Conservation (phyloP, 305 asterid species). For the Ajuga reptans region DNA sequence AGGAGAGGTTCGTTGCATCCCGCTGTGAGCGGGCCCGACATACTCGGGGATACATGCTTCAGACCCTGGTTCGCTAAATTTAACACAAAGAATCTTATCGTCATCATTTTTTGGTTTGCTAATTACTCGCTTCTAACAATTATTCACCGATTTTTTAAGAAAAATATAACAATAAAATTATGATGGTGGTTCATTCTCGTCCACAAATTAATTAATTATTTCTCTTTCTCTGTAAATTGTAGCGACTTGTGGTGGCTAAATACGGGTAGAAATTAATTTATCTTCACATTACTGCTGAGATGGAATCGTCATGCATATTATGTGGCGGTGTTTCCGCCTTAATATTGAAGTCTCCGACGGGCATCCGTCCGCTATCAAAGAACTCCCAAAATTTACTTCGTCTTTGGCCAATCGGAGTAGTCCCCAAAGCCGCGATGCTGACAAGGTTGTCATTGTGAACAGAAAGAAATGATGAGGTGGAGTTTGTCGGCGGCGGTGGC, state of each 20-base stretch:
- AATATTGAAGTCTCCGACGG: slow-evolving; percentile 31
- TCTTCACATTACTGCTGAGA: slow-evolving; percentile 2
- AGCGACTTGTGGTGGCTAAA: neutral
- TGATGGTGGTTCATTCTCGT: neutral
- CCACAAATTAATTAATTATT: neutral
- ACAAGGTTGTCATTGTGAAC: no score
- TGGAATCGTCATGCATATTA: slow-evolving; percentile 58
- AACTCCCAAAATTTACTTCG: slow-evolving; percentile 16
- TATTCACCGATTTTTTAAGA: neutral
- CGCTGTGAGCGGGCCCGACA: slow-evolving; percentile 73
- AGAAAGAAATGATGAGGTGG: no score
- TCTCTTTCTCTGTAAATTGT: neutral
- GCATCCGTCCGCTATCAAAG: slow-evolving; percentile 22
- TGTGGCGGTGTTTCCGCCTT: slow-evolving; percentile 56
- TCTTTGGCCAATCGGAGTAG: no score
- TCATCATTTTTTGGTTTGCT: neutral
- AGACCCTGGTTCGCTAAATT: slow-evolving; percentile 62
- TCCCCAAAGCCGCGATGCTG: no score
- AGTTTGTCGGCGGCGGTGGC: no score
- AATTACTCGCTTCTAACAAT: no score
- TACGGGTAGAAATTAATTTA: slow-evolving; percentile 1
- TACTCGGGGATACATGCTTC: slow-evolving; percentile 58
- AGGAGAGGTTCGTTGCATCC: slow-evolving; percentile 41
- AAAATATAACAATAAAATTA: no score
- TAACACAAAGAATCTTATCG: neutral